These are phyloP conservation scores for Coprinopsis sp. DNA, from an alignment of 768 basidiomycete genomes.

Conservation along the genomic window DNA sequence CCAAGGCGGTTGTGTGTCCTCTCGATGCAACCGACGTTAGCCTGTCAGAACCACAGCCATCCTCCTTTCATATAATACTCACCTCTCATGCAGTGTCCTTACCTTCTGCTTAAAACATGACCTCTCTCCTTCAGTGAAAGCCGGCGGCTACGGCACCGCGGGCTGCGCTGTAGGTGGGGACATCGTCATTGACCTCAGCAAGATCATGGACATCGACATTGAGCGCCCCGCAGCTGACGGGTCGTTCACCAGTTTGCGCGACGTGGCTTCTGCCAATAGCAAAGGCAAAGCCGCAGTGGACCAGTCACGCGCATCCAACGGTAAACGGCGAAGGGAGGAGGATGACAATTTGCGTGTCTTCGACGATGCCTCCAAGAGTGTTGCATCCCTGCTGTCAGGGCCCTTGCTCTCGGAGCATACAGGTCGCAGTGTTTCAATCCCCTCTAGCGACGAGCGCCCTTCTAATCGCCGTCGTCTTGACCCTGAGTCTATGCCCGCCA, in stretches of 20 bases:
- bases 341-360: slow-evolving; percentile 50
- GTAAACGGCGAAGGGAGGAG: slow-evolving; percentile 56
- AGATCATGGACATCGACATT: slow-evolving; percentile 63
- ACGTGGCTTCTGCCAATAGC: slow-evolving; percentile 45
- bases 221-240: slow-evolving; percentile 52
- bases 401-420: slow-evolving; percentile 16
- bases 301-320: slow-evolving; percentile 18
- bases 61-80: background rate
- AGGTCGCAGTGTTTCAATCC: slow-evolving; percentile 7
- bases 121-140: slow-evolving; percentile 76
- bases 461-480: slow-evolving; percentile 35
- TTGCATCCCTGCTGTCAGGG: slow-evolving; percentile 47
- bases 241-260: slow-evolving; percentile 56
- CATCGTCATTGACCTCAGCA: slow-evolving; percentile 75
- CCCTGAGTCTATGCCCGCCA: background rate
- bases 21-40: slow-evolving; percentile 78
- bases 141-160: slow-evolving; percentile 87
- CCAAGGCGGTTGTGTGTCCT: slow-evolving; percentile 68
- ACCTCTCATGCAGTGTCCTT: slow-evolving; percentile 44
- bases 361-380: slow-evolving; percentile 48
- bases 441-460: slow-evolving; percentile 25
- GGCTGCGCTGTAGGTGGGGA: slow-evolving; percentile 89
- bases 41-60: slow-evolving; percentile 11
- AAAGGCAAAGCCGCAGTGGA: slow-evolving; percentile 47
- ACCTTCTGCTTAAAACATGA: slow-evolving; percentile 68